Evolutionary conservation across 1,284 basidiomycete genomes (phyloP).

Genomic region (Tausonia pullulans): DNA sequence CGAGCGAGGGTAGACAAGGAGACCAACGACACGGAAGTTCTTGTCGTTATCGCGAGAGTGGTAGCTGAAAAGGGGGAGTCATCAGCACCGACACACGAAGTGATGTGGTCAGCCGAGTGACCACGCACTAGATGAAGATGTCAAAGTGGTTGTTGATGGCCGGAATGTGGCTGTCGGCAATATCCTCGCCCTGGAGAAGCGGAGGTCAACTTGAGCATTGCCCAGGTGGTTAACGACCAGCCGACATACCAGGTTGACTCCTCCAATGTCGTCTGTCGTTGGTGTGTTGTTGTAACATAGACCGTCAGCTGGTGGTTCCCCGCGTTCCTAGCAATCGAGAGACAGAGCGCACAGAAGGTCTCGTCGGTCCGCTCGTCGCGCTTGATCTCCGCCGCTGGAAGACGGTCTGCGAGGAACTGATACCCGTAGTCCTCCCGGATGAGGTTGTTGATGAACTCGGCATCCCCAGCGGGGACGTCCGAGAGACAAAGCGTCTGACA

Average conservation of each 20-base stretch:
- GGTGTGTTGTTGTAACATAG: no score
- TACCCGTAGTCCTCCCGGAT: conserved; percentile 87
- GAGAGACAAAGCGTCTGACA: conserved; percentile 67
- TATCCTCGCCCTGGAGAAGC: conserved; percentile 41
- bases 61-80: conserved; percentile 41
- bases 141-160: conserved; percentile 88
- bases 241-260: conserved; percentile 34
- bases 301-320: no score
- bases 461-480: conserved; percentile 56
- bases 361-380: conserved; percentile 60
- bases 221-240: no score
- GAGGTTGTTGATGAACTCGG: conserved; percentile 76
- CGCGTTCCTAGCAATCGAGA: no score
- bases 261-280: conserved; percentile 49
- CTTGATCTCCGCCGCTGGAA: conserved; percentile 89
- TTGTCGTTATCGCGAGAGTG: conserved; percentile 58
- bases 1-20: conserved; percentile 82
- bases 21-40: conserved; percentile 69
- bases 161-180: conserved; percentile 42
- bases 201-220: neutral
- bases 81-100: neutral
- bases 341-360: conserved; percentile 44
- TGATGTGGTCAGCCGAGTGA: neutral
- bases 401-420: conserved; percentile 89
- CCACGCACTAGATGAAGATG: conserved; percentile 55